Base-by-base conservation (phyloP, 1,284 basidiomycete genomes). In the Psilocybe mexicana region DNA sequence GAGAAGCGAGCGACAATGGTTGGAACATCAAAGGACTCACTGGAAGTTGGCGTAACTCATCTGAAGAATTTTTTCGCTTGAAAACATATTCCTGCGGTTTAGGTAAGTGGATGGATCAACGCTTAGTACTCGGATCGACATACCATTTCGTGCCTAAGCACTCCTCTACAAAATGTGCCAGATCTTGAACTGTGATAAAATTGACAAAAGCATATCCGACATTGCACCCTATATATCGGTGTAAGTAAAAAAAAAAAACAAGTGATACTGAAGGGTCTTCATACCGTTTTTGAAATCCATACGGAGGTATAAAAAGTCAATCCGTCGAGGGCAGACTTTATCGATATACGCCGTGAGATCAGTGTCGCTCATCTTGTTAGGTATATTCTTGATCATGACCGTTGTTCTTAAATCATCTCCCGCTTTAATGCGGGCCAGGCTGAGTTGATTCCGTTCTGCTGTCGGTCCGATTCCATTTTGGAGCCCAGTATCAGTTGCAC, bases 21-120 rank as follows among this genome's bases (percentile, higher is more conserved):
- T 43, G 38, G 57, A 52, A 60, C 46, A 3, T 5, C 28, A 6
- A 18, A 48, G 18, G 35, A 80, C 86, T 58, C 65, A 90, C 88
- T 93, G 92, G 65, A 91, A 92, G 62, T 90, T 92, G 2, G 92
- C 92, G 66, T 93, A 94, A 62, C 86, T 87, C 87, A 93, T 91
- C 65, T 92, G 88, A 33, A 93, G 74, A 11, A 92, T 85, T 69
- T 94, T 94, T 72, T 94, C 90, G 57, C 90, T 92, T 12, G 88
- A 89, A 71, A 90, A 92, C 84, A 92, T 86, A 69, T 93, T 92
- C 91, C 90, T 91, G 49, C 48, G 11, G 10, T 36, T 49, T 42
- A 60, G 25, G 50, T 43, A 51, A 43, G 18, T 18, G 18, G 43
- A 56, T 54, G 28, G 55, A 26, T 42, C 48, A 6, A 10, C 1